Conservation (phyloP, 768 basidiomycete genomes). For the Pholiota conissans region DNA sequence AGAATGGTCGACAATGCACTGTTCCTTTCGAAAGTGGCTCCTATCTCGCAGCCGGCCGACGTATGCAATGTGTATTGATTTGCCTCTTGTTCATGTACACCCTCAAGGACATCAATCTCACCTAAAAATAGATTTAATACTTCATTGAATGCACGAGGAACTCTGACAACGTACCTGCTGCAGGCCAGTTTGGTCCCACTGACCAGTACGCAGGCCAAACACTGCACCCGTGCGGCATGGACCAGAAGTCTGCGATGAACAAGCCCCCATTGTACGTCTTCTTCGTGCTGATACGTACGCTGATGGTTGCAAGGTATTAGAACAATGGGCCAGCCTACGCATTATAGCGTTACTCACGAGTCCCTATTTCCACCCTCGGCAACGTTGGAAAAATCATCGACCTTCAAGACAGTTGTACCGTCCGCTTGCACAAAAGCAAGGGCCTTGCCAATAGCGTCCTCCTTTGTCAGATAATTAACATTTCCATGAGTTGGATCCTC, state of each 20-base stretch:
- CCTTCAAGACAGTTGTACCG: conserved; percentile 58
- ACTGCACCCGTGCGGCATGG: conserved; percentile 73
- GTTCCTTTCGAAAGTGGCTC: conserved; percentile 23
- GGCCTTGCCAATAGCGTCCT: conserved; percentile 47
- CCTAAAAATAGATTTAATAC: conserved; percentile 22
- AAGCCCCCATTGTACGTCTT: conserved; percentile 65
- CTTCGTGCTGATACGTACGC: conserved; percentile 67
- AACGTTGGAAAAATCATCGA: conserved; percentile 56
- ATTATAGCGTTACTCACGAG: conserved; percentile 35
- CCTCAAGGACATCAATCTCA: conserved; percentile 80
- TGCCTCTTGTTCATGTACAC: conserved; percentile 55
- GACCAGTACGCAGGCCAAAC: conserved; percentile 62
- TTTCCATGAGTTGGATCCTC: conserved; percentile 70
- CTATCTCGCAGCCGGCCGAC: conserved; percentile 37
- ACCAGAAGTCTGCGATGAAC: conserved; percentile 70
- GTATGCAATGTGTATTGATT: conserved; percentile 75
- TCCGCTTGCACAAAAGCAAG: conserved; percentile 65
- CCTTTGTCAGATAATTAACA: conserved; percentile 56
- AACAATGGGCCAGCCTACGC: conserved; percentile 8
- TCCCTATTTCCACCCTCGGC: conserved; percentile 53
- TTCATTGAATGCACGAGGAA: conserved; percentile 3
- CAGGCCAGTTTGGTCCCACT: conserved; percentile 53
- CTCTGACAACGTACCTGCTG: conserved; percentile 31
- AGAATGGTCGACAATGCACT: conserved; percentile 28
- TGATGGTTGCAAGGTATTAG: conserved; percentile 26